phyloP scores from a whole-genome alignment of 225 moss, liverwort and hornwort genomes.

The Ulota crispa region DNA sequence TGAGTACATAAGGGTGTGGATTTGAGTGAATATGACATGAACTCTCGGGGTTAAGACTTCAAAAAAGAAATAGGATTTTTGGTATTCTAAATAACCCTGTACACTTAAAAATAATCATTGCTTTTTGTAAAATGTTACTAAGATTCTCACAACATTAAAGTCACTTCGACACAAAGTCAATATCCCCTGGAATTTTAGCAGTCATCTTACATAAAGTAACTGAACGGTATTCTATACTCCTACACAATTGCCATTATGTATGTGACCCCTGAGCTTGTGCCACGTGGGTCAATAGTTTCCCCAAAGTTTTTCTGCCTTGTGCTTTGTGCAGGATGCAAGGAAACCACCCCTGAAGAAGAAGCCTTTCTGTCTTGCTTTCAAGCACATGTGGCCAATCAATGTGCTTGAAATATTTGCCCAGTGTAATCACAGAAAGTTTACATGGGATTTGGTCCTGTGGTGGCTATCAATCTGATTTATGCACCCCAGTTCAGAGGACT shows the following conservation, averaged over 20 bases:
- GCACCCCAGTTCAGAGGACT: neutral
- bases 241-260: neutral
- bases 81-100: neutral
- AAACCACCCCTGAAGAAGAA: neutral
- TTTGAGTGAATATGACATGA: too few species aligned
- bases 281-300: neutral
- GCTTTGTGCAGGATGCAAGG: neutral
- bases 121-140: neutral
- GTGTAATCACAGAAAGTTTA: neutral
- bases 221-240: too few species aligned
- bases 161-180: neutral
- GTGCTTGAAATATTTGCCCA: neutral
- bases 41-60: too few species aligned
- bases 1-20: too few species aligned
- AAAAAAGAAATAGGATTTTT: neutral
- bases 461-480: neutral
- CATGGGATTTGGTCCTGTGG: neutral
- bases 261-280: neutral
- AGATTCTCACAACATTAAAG: neutral
- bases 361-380: neutral
- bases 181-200: too few species aligned
- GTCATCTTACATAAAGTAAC: neutral
- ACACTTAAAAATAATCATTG: too few species aligned
- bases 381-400: neutral
- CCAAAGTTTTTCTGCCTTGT: neutral